phyloP scores from a whole-genome alignment of 2,329 filamentous ascomycete species.

The Colletotrichum sp. region DNA sequence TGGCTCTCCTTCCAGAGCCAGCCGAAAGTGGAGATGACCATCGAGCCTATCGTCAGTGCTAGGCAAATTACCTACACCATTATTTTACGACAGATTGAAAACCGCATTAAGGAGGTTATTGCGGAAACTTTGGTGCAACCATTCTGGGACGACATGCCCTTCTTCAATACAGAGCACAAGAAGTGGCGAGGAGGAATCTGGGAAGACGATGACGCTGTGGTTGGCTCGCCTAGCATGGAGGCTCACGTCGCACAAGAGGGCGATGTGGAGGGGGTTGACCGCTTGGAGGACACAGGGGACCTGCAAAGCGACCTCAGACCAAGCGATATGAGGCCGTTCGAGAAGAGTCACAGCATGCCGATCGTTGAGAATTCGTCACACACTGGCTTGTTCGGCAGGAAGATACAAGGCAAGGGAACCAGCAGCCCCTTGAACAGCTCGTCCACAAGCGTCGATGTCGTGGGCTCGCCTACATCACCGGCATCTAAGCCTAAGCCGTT shows the following conservation, averaged over 20 bases:
- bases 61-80: slow-evolving; percentile 94
- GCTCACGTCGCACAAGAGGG: slow-evolving; percentile 46
- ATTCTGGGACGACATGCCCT: slow-evolving; percentile 96
- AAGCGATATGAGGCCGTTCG: slow-evolving; percentile 49
- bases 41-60: slow-evolving; percentile 94
- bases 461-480: slow-evolving; percentile 40
- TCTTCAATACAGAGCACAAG: slow-evolving; percentile 81
- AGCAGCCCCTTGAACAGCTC: slow-evolving; percentile 40
- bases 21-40: slow-evolving; percentile 91
- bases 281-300: slow-evolving; percentile 45
- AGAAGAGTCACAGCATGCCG: slow-evolving; percentile 61
- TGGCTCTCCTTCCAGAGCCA: slow-evolving; percentile 96
- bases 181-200: slow-evolving; percentile 86
- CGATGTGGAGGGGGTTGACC: slow-evolving; percentile 52
- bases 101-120: slow-evolving; percentile 90
- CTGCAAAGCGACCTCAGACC: slow-evolving; percentile 44
- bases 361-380: slow-evolving; percentile 41
- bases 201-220: slow-evolving; percentile 56
- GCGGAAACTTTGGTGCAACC: slow-evolving; percentile 90
- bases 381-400: slow-evolving; percentile 56
- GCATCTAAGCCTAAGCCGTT: slow-evolving; percentile 26
- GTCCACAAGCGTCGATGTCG: slow-evolving; percentile 51
- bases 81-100: slow-evolving; percentile 92
- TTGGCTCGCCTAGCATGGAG: slow-evolving; percentile 39
- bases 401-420: slow-evolving; percentile 41